These are phyloP conservation scores for Neoscytalidium dimidiatum DNA, from an alignment of 2,329 filamentous ascomycete genomes.

Conservation along the genomic window DNA sequence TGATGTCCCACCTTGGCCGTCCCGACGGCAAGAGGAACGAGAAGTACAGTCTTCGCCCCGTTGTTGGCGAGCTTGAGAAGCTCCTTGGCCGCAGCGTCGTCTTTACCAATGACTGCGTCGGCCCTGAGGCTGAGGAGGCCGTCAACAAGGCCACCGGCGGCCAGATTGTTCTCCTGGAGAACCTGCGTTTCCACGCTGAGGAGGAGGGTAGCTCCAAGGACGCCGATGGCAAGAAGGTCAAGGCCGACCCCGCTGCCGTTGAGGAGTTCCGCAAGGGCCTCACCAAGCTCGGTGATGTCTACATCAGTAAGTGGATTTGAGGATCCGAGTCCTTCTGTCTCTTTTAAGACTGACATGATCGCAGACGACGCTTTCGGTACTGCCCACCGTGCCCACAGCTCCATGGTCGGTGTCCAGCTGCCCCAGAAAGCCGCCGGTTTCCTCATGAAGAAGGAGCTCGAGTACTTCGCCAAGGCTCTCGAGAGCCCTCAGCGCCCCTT, in stretches of 20 bases:
- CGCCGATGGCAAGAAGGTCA: slow-evolving; percentile 92
- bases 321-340: slow-evolving; percentile 8
- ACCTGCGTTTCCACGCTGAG: slow-evolving; percentile 96
- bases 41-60: slow-evolving; percentile 94
- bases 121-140: slow-evolving; percentile 83
- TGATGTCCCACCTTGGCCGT: slow-evolving; percentile 98
- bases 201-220: slow-evolving; percentile 97
- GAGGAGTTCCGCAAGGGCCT: slow-evolving; percentile 92
- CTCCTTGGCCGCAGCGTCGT: slow-evolving; percentile 80
- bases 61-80: slow-evolving; percentile 89
- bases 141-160: slow-evolving; percentile 82
- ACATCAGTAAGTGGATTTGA: slow-evolving; percentile 72
- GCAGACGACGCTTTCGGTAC: slow-evolving; percentile 97
- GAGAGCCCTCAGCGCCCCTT: slow-evolving; percentile 93
- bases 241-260: slow-evolving; percentile 92
- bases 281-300: slow-evolving; percentile 92
- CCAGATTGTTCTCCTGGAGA: slow-evolving; percentile 89
- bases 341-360: slow-evolving; percentile 24
- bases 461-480: slow-evolving; percentile 97
- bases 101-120: slow-evolving; percentile 89
- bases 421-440: slow-evolving; percentile 97
- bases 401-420: slow-evolving; percentile 96
- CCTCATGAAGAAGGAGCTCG: slow-evolving; percentile 99
- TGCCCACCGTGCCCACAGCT: slow-evolving; percentile 96
- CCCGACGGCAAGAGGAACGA: slow-evolving; percentile 85